Base-by-base conservation (phyloP, 75 land plant genomes). In the Cryptomeria japonica region DNA sequence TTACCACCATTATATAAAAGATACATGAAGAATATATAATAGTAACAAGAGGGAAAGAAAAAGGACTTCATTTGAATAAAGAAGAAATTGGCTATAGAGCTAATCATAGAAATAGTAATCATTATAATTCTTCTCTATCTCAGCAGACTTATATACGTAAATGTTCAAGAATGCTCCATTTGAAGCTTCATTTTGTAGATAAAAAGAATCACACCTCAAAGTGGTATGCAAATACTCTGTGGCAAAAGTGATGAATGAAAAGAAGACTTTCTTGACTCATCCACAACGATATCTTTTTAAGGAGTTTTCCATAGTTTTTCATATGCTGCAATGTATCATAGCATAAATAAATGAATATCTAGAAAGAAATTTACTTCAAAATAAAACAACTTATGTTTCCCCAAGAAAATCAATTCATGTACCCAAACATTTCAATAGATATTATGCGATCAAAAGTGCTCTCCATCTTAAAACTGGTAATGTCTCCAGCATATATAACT, bases 371-470 rank as follows among this genome's bases (percentile, higher is more conserved):
- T 82, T 15, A 19, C 41, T 44, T 82, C 1, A 46, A 28, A 80
- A 46, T 49, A 44, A 46, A 82, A 22, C 28, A 42, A 42, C n/a
- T 46, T 1, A 18, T 4, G 5, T 19, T 79, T 39, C n/a, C 32
- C 31, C 4, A 3, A 41, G n/a, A 82, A 82, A 44, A 82, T 82
- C 39, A 12, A 82, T 8, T 16, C 51, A 28, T 16, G 31, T 75
- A 97, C 99, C 99, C 99, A 94, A 98, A 98, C 99, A 98, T 96
- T 93, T 97, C 99, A 80, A 98, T 96, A 34, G 99, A 96, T 53
- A 95, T 89, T 37, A 98, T 91, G 76, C 99, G 90, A 87, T 98
- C 99, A 91, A 91, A 98, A 25, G 92, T 84, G 25, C 83, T 91
- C 46, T 93, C 96, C 90, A 92, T 95, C 68, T 95, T 93, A 88